Evolutionary conservation across 176 grass and related monocot genomes (phyloP).

Genomic region (Bonia amplexicaulis): DNA sequence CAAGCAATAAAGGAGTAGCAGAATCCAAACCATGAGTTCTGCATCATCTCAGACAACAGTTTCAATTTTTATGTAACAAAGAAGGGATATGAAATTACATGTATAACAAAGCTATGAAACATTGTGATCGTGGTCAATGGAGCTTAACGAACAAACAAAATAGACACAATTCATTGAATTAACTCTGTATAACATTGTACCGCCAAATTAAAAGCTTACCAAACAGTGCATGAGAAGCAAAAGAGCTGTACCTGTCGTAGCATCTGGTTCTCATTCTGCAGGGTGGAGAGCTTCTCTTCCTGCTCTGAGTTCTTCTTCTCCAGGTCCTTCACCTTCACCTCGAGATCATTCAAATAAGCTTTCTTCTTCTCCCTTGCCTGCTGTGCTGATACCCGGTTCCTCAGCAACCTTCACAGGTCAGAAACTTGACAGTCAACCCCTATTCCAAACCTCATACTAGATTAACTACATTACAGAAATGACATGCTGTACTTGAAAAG

Average conservation of each 20-base stretch:
- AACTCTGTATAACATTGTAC: not conserved
- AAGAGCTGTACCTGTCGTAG: constrained; percentile 58
- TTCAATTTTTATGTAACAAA: not conserved
- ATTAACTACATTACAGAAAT: not conserved
- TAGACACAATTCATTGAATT: not conserved
- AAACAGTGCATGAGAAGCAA: not conserved
- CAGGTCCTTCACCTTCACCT: constrained; percentile 63
- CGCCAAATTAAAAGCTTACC: not conserved
- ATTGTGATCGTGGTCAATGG: not conserved
- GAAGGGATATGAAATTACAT: not conserved
- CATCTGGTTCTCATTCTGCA: constrained; percentile 93
- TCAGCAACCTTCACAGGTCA: constrained; percentile 54
- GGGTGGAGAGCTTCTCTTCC: constrained; percentile 68
- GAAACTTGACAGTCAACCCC: constrained; percentile 16
- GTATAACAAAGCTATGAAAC: not conserved
- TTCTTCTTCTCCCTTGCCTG: constrained; percentile 93
- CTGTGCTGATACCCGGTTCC: constrained; percentile 81
- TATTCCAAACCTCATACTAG: not conserved
- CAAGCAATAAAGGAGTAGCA: not conserved
- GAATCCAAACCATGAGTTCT: not conserved
- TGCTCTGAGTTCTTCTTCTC: constrained; percentile 74
- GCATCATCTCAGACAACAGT: not conserved
- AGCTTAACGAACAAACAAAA: not conserved
- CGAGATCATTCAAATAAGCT: constrained; percentile 70
- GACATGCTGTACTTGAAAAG: not conserved